Evolutionary conservation across 2,329 filamentous ascomycete genomes (phyloP), one percentile per base, ranked within the genome.

Genomic region (Alternaria triticina): DNA sequence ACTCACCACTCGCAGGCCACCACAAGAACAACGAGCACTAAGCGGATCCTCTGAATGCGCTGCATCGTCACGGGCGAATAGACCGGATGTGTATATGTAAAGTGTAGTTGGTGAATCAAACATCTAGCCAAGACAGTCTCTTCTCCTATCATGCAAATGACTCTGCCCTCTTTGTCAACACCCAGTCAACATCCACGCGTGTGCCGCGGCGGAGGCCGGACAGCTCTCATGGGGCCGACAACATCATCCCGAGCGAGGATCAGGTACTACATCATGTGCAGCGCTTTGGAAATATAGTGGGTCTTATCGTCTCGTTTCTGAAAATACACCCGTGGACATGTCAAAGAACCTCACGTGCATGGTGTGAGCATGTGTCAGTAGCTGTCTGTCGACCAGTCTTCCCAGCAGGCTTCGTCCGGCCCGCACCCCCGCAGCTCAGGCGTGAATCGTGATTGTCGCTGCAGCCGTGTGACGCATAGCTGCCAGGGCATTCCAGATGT

Each of bases 1-100:
- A 79, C 68, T 70, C 30, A 72, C 60, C 58, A 47, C 64, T 49
- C 57, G 58, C 74, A 99, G 96, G 96, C 78, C 95, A 99, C 89
- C 95, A 98, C 92, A 99, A 99, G 92, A 98, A 99, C 91, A 96
- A 99, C 84, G 92, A 93, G 88, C 96, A 99, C 88, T 99, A 96
- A 73, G 73, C 67, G 65, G 62, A 22, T 52, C 55, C 54, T 57
- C 30, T 59, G 54, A 6, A 61, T 43, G 47, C 47, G 55, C 61
- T 57, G 55, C 36, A 60, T 54, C 25, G 61, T 20, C 23, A 56
- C 40, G 49, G 45, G 54, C 58, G 67, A 65, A 65, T 57, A 68
- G 68, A 66, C 57, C 66, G 69, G 67, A 67, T 68, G 70, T 79
- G 76, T 79, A 79, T 66, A 78, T 79, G 74, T 79, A 79, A 70